Evolutionary conservation across 208 protist genomes (phyloP), one percentile per base, ranked within the genome.

Genomic region (Leishmania lainsoni): DNA sequence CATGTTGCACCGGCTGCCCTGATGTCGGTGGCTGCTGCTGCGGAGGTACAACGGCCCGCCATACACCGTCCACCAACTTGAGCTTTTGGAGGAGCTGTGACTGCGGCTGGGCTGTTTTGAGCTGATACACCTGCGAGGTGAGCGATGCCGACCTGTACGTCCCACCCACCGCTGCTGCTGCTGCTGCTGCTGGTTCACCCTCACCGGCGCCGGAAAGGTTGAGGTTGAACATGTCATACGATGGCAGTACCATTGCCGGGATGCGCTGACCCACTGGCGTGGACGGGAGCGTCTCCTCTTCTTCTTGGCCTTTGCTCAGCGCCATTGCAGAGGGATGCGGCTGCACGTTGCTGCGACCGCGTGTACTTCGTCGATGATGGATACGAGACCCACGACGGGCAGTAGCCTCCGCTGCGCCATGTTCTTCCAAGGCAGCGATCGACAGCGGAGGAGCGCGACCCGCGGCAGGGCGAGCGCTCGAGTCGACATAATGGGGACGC

Each of bases 191-290:
- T n/a, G 32, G 14, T 32, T 0, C n/a, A n/a, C 69, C 0, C 22
- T 59, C 35, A n/a, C 59, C 63, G 22, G n/a, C 26, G 29, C 14
- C 22, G 10, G 32, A 56, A 2, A 42, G 39, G 42, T 69, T 54
- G 16, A 85, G 54, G 76, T 85, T 81, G 81, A 59, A 85, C 39
- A 52, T 32, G 72, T 81, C 81, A 58, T 59, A 69, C 10, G 81
- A 66, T 20, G 81, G 59, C 51, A 32, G 70, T 45, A 81, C 71
- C 76, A 85, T 78, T 2, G 81, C 81, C 1, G 81, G 81, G 14
- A 85, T 81, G 20, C 81, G 76, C 76, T 85, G 81, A 68, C 78
- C 51, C 49, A 78, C 71, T 69, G 81, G 81, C 9, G 81, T 85
- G n/a, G 51, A 59, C 14, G 51, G 72, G n/a, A 61, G 51, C 48